These are phyloP conservation scores for Adansonia grandidieri DNA, from an alignment of 441 rosid species.

Conservation along the genomic window DNA sequence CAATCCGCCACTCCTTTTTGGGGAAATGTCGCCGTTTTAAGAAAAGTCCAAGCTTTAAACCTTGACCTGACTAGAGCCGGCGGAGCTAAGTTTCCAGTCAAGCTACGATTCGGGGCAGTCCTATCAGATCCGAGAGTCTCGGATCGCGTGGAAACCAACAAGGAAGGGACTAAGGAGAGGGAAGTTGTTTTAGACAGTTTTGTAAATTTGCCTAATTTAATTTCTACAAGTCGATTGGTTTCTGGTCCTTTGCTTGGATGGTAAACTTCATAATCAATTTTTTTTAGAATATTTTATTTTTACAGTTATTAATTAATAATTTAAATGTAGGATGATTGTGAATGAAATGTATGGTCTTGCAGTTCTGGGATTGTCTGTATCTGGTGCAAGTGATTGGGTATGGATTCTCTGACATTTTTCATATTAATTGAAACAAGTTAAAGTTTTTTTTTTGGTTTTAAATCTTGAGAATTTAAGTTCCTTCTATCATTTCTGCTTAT, in stretches of 20 bases:
- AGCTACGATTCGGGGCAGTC: constrained; percentile 38
- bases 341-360: constrained; percentile 76
- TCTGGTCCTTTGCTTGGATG: constrained; percentile 94
- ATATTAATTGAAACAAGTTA: background rate
- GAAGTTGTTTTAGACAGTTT: constrained; percentile 51
- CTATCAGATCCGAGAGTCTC: constrained; percentile 24
- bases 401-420: background rate
- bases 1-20: constrained; percentile 81
- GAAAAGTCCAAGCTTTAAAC: constrained; percentile 59
- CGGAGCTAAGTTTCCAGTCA: constrained; percentile 39
- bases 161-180: constrained; percentile 27
- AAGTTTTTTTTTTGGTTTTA: background rate
- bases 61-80: constrained; percentile 51
- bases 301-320: constrained; percentile 17
- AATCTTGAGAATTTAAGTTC: background rate
- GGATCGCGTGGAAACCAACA: constrained; percentile 30
- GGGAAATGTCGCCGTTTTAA: constrained; percentile 51
- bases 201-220: constrained; percentile 76
- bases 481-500: constrained; percentile 22
- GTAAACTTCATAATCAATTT: constrained; percentile 35
- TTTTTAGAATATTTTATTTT: background rate
- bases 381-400: constrained; percentile 94
- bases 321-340: constrained; percentile 75
- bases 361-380: constrained; percentile 65
- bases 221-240: constrained; percentile 71